These are phyloP conservation scores for Amoebophrya sp. DNA, from an alignment of 169 alveolate genomes.

Conservation along the genomic window DNA sequence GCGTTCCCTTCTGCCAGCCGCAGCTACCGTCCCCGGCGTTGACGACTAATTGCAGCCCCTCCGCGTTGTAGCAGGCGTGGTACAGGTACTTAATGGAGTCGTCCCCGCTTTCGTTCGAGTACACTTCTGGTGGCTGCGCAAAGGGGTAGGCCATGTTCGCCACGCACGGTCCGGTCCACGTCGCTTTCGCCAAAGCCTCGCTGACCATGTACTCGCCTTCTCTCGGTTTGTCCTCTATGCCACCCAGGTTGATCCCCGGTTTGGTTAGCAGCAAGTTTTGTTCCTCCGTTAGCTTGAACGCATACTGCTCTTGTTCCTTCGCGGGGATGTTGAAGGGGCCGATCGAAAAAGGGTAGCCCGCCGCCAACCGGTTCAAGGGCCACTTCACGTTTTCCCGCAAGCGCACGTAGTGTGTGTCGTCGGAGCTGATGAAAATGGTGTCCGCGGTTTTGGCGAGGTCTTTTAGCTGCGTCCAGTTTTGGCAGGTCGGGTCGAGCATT, in stretches of 20 bases:
- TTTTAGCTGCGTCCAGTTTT: too few species aligned
- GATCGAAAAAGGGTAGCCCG: neutral
- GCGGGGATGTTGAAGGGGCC: neutral
- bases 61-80: conserved; percentile 25
- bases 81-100: neutral
- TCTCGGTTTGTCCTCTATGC: neutral
- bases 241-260: neutral
- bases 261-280: too few species aligned
- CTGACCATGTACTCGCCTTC: neutral
- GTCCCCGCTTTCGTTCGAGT: neutral
- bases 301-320: neutral
- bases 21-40: neutral
- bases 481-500: too few species aligned
- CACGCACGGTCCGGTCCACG: neutral
- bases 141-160: neutral
- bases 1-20: neutral
- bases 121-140: neutral
- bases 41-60: neutral
- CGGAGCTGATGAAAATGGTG: too few species aligned
- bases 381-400: neutral
- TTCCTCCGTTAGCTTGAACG: neutral
- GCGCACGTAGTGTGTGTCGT: neutral
- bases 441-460: too few species aligned
- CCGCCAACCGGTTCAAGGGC: neutral
- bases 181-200: neutral